phyloP scores from a whole-genome alignment of 1,139 yeast species.

The Kodamaea fungicola region DNA sequence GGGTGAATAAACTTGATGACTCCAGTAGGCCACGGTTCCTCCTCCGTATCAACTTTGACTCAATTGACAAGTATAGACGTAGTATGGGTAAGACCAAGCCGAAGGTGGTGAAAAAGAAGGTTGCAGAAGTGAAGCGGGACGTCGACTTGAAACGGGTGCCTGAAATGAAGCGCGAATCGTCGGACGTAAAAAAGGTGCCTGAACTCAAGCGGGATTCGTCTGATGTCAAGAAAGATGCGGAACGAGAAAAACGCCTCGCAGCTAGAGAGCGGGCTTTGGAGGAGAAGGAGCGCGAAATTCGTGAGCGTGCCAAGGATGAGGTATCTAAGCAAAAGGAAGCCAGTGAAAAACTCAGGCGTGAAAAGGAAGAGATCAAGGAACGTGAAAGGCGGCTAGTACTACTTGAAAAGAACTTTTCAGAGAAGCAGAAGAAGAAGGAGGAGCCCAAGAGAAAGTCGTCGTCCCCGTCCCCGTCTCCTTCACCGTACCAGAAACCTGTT shows the following conservation, averaged over 20 bases:
- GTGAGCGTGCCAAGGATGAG: conserved; percentile 27
- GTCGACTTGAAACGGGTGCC: conserved; percentile 5
- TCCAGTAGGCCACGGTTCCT: conserved; percentile 28
- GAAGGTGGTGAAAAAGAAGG: conserved; percentile 10
- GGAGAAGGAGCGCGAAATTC: conserved; percentile 13
- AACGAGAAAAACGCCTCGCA: conserved; percentile 6
- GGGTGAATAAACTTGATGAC: conserved; percentile 31
- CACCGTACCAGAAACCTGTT: neutral
- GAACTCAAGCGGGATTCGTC: conserved; percentile 1
- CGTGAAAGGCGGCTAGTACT: conserved; percentile 23
- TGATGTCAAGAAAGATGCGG: conserved; percentile 3
- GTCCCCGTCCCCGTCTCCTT: conserved; percentile 6
- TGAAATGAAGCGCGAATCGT: conserved; percentile 3
- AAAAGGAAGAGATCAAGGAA: conserved; percentile 25
- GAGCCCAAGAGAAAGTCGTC: conserved; percentile 11
- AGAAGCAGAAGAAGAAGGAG: conserved; percentile 13
- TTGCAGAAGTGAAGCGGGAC: neutral
- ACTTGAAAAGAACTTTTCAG: conserved; percentile 7
- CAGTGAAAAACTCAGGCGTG: conserved; percentile 4
- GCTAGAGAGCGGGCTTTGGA: conserved; percentile 12
- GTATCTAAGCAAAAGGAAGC: conserved; percentile 20
- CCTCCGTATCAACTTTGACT: conserved; percentile 25
- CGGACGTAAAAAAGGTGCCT: neutral
- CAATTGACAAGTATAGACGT: conserved; percentile 14
- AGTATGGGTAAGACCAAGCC: conserved; percentile 7